Evolutionary conservation across 2,329 filamentous ascomycete genomes (phyloP).

Genomic region (Penicillium freii): DNA sequence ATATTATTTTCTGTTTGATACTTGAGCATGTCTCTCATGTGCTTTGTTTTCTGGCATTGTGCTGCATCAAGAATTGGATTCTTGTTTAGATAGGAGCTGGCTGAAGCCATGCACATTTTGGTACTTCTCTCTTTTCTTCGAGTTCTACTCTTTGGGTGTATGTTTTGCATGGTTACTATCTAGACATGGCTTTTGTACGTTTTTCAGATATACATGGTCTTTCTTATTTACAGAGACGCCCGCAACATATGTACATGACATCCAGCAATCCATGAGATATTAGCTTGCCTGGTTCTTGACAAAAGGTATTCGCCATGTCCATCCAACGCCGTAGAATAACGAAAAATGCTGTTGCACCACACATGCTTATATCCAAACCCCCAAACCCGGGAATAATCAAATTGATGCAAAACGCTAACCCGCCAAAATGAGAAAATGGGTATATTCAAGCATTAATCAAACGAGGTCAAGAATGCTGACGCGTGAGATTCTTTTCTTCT

Average conservation of each 20-base stretch:
- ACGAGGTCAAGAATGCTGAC: constrained; percentile 38
- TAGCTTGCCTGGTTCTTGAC: not conserved
- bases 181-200: not conserved
- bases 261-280: not conserved
- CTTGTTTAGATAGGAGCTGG: constrained; percentile 9
- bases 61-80: constrained; percentile 16
- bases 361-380: not conserved
- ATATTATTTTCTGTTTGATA: constrained; percentile 9
- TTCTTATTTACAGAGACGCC: not conserved
- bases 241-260: not conserved
- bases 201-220: not conserved
- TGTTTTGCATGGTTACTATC: not conserved
- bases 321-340: not conserved
- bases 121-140: constrained; percentile 4
- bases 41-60: constrained; percentile 12
- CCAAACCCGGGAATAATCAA: not conserved
- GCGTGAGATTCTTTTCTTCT: constrained; percentile 33
- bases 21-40: constrained; percentile 4
- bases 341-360: not conserved
- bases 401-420: not conserved
- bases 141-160: not conserved
- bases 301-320: not conserved
- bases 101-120: not conserved
- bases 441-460: constrained; percentile 11
- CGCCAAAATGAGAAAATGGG: constrained; percentile 3